Evolutionary conservation across 768 basidiomycete species (phyloP).

Genomic region (Podaxis sp.): DNA sequence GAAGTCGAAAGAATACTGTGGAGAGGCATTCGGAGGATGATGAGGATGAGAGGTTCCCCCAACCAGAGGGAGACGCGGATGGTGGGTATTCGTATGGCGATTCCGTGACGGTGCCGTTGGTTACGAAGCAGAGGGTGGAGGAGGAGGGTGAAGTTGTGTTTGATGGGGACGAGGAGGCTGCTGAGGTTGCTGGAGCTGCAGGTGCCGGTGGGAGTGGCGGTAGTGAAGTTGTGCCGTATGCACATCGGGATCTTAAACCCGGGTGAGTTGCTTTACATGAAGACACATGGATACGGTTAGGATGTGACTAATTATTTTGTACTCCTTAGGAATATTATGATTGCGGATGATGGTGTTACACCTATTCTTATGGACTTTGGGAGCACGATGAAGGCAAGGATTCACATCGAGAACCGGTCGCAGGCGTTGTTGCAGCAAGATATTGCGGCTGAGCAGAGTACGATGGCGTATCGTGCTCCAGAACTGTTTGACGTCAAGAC

Average conservation of each 20-base stretch:
- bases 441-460: conserved; percentile 95
- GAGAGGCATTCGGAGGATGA: conserved; percentile 50
- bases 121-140: conserved; percentile 51
- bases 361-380: conserved; percentile 99
- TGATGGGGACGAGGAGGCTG: conserved; percentile 76
- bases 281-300: neutral
- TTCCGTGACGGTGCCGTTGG: conserved; percentile 51
- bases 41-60: conserved; percentile 70
- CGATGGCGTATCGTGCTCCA: conserved; percentile 98
- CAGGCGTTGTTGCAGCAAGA: conserved; percentile 94
- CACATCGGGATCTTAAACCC: conserved; percentile 96
- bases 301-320: neutral
- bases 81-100: conserved; percentile 72
- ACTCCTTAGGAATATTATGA: conserved; percentile 84
- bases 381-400: conserved; percentile 83
- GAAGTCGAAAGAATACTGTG: conserved; percentile 21
- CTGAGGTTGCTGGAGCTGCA: conserved; percentile 32
- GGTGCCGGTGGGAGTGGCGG: conserved; percentile 41
- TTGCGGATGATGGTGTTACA: conserved; percentile 82
- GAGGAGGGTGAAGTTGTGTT: conserved; percentile 68
- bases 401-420: conserved; percentile 77
- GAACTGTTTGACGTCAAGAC: conserved; percentile 98
- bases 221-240: conserved; percentile 78
- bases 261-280: conserved; percentile 53
- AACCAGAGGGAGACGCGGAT: conserved; percentile 73